Base-by-base conservation (phyloP, 2,329 filamentous ascomycete genomes). In the Metarhizium anisopliae region DNA sequence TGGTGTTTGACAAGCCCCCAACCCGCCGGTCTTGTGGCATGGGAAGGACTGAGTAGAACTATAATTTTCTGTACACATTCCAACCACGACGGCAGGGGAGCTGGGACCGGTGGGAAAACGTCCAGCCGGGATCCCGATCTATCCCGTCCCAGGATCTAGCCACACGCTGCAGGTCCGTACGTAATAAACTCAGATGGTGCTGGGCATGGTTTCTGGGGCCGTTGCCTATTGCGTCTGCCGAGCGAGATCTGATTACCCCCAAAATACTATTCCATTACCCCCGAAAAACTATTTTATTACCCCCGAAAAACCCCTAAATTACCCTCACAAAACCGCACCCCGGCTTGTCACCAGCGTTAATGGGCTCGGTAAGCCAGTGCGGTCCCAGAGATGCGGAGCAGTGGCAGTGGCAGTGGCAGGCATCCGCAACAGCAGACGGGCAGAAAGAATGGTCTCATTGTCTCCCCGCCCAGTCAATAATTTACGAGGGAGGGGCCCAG, bases 221-320 rank as follows among this genome's bases (percentile, higher is more conserved):
- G 40, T 50, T 54, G 25, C 57, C 56, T 45, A 50, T 55, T 45
- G 47, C n/a, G 52, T 51, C 16, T 53, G 51, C 25, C 58, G 35
- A 40, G 36, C 43, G 51, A 52, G 55, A 57, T 57, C 53, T 56
- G 55, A 59, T 60, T 60, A 59, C 57, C 60, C 56, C 51, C 13
- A 53, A 47, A 47, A 47, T 25, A 47, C 25, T 16, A 53, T 53
- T 36, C 18, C 29, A 53, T 53, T 53, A 59, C 57, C 42, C 57
- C 42, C 51, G 14, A 51, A 47, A 47, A 53, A 47, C 40, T 30
- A 53, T 53, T 36, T 25, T 16, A 53, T 53, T 53, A 57, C 57
- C 42, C 43, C 55, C 51, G 7, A 53, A 47, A 47, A 53, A 47
- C 25, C 59, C 49, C 56, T 56, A 56, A 59, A 59, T 54, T 30